Percentiles rank a stretch among this genome's conserved stretches.
Evolutionary conservation across 2,329 filamentous ascomycete species (phyloP).

Genomic region (Teratosphaeriaceae sp.): DNA sequence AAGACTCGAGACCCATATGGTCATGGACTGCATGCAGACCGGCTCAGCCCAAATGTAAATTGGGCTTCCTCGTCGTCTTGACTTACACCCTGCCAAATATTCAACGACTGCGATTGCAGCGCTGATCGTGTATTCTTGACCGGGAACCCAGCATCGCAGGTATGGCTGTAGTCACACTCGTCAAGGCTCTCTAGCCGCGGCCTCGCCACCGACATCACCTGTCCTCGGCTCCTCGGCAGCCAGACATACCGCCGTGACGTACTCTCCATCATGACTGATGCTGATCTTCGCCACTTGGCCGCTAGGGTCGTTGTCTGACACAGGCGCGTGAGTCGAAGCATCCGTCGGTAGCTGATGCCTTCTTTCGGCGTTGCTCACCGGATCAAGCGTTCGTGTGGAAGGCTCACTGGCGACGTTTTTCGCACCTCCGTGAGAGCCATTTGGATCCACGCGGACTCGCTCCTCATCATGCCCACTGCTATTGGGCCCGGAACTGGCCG

Average conservation of each 20-base stretch:
- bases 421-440: too few relatives aligned
- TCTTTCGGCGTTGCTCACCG: neutral
- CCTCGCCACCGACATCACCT: slow-evolving; percentile 26
- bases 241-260: slow-evolving; percentile 65
- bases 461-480: too few relatives aligned
- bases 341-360: neutral
- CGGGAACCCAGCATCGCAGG: too few relatives aligned
- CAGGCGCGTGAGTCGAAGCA: too few relatives aligned
- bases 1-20: too few relatives aligned
- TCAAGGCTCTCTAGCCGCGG: slow-evolving; percentile 14
- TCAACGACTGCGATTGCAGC: too few relatives aligned
- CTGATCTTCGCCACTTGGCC: slow-evolving; percentile 62
- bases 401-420: neutral
- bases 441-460: too few relatives aligned
- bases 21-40: too few relatives aligned
- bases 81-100: too few relatives aligned
- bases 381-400: neutral
- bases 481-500: slow-evolving; percentile 5
- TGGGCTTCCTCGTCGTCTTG: too few relatives aligned
- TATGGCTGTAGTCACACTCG: neutral
- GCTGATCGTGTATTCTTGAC: too few relatives aligned
- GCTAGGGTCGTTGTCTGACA: slow-evolving; percentile 6
- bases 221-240: slow-evolving; percentile 32
- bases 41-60: too few relatives aligned
- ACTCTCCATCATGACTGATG: slow-evolving; percentile 83